phyloP scores from a whole-genome alignment of 345 rosid species.

The Cochlearia excelsa region DNA sequence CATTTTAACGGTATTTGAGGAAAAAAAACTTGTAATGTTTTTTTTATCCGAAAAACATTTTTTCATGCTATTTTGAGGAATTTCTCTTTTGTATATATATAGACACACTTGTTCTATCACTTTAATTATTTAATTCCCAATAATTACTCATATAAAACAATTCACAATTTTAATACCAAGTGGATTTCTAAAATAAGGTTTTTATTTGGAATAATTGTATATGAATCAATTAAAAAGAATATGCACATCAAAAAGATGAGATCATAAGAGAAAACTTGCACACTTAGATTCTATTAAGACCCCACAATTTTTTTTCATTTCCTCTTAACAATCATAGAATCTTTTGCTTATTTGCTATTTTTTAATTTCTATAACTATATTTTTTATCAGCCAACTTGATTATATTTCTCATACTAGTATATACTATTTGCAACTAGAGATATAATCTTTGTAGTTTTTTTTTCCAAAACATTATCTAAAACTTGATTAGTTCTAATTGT shows the following conservation, averaged over 20 bases:
- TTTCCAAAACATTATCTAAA: neutral
- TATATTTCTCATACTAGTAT: slow-evolving; percentile 9
- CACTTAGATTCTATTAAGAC: slow-evolving; percentile 35
- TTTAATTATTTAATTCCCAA: slow-evolving; percentile 7
- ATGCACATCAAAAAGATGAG: slow-evolving; percentile 31
- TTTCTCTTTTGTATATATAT: neutral
- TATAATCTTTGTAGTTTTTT: neutral
- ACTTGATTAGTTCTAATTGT: neutral
- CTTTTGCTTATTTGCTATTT: slow-evolving; percentile 18
- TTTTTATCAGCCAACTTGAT: slow-evolving; percentile 28
- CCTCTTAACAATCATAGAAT: slow-evolving; percentile 32
- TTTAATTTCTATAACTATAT: slow-evolving; percentile 20
- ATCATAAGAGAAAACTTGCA: slow-evolving; percentile 36
- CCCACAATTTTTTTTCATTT: slow-evolving; percentile 26
- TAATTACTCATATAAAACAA: neutral
- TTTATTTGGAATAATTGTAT: neutral
- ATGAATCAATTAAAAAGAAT: slow-evolving; percentile 11
- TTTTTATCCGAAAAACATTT: too few species aligned
- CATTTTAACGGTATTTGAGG: too few species aligned
- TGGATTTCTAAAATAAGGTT: neutral
- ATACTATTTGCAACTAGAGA: slow-evolving; percentile 1
- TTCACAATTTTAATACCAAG: slow-evolving; percentile 10
- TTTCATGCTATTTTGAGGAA: too few species aligned
- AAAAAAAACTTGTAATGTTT: too few species aligned
- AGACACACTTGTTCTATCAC: slow-evolving; percentile 1